These are phyloP conservation scores for Hypoxylon fragiforme DNA, from an alignment of 495 filamentous ascomycete genomes.

Conservation along the genomic window DNA sequence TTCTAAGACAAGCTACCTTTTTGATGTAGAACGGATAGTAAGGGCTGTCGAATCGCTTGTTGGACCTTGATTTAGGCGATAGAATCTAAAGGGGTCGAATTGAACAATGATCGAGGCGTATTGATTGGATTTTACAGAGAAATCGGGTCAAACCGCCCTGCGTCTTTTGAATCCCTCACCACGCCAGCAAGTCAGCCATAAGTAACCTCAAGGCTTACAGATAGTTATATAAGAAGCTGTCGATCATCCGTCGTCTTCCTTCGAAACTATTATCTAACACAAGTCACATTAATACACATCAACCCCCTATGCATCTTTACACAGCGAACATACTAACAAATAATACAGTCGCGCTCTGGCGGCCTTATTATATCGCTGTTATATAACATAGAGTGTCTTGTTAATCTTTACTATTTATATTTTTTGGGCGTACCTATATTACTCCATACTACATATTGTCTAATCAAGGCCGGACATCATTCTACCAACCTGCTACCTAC, in stretches of 20 bases:
- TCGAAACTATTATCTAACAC: neutral
- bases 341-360: slow-evolving; percentile 19
- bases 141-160: neutral
- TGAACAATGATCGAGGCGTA: neutral
- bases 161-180: neutral
- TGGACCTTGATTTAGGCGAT: too few species aligned
- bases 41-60: too few species aligned
- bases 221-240: slow-evolving; percentile 15
- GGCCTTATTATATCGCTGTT: slow-evolving; percentile 7
- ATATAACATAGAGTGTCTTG: slow-evolving; percentile 3
- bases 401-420: neutral
- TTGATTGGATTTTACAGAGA: slow-evolving; percentile 4
- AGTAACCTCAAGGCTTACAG: neutral
- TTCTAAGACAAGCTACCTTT: slow-evolving; percentile 4
- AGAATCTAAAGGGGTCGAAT: too few species aligned
- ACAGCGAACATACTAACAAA: slow-evolving; percentile 2
- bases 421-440: too few species aligned
- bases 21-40: too few species aligned
- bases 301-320: slow-evolving; percentile 1
- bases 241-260: slow-evolving; percentile 21
- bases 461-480: neutral
- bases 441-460: too few species aligned
- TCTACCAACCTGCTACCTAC: neutral
- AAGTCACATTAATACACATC: neutral
- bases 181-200: neutral